These are phyloP conservation scores for Podochytrium sp. DNA, from an alignment of 192 early-diverging fungal species.

Conservation along the genomic window DNA sequence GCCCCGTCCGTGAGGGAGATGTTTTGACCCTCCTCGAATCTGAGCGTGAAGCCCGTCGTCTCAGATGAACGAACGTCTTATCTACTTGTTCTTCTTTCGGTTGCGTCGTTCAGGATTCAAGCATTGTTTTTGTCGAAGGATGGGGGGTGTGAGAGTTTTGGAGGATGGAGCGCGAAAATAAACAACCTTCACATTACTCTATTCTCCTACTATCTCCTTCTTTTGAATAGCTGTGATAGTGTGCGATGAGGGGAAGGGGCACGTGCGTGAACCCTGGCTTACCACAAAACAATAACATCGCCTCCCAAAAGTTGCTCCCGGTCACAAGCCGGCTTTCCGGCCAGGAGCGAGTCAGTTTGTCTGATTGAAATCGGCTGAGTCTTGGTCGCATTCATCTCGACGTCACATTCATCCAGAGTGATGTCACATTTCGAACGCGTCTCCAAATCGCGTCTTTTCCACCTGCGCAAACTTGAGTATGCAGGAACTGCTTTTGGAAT, in stretches of 20 bases:
- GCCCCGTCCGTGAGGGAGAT: slow-evolving; percentile 95
- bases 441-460: slow-evolving; percentile 24
- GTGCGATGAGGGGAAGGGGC: too few relatives aligned
- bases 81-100: not conserved
- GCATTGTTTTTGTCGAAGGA: too few relatives aligned
- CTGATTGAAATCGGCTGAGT: not conserved
- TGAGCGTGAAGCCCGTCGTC: slow-evolving; percentile 98
- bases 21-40: slow-evolving; percentile 97
- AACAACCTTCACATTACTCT: too few relatives aligned
- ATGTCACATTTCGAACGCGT: slow-evolving; percentile 45
- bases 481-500: slow-evolving; percentile 12
- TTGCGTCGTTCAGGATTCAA: not conserved
- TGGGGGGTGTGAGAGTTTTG: too few relatives aligned
- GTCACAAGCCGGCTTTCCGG: too few relatives aligned
- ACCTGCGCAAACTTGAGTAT: not conserved
- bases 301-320: too few relatives aligned
- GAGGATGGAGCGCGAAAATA: too few relatives aligned
- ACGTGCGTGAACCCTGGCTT: too few relatives aligned
- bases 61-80: slow-evolving; percentile 73
- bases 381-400: not conserved
- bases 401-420: slow-evolving; percentile 7
- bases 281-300: too few relatives aligned
- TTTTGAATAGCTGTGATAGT: too few relatives aligned
- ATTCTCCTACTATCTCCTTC: too few relatives aligned
- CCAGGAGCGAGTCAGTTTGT: too few relatives aligned